Percentiles rank a stretch among this genome's conserved stretches.
Conservation (phyloP, 805 yeast species). For the Zygoascus bituminiphila region DNA sequence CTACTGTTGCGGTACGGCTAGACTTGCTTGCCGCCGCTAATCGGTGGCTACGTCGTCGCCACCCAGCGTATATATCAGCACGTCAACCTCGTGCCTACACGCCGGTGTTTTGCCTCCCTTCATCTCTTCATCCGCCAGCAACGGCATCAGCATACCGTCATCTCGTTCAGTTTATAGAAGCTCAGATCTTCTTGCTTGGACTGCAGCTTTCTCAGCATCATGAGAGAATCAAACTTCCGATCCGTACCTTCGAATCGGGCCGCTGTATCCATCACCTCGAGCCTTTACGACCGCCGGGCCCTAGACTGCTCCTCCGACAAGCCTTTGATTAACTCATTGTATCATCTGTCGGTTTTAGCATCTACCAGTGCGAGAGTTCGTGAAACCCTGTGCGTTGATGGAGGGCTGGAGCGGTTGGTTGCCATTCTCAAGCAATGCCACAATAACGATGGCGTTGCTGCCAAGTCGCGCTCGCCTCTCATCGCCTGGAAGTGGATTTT, state of each 20-base stretch:
- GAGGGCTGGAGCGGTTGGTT: conserved; percentile 84
- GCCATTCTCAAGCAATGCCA: conserved; percentile 79
- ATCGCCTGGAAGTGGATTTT: conserved; percentile 98
- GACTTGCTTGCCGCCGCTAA: too few relatives aligned
- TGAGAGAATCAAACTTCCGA: conserved; percentile 88
- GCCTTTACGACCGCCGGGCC: conserved; percentile 86
- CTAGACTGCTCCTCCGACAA: conserved; percentile 82
- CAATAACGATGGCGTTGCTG: not conserved
- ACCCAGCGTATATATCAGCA: not conserved
- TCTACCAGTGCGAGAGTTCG: conserved; percentile 83
- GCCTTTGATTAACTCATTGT: conserved; percentile 85
- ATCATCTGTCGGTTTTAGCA: conserved; percentile 80
- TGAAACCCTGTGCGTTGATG: conserved; percentile 81
- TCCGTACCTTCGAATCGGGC: conserved; percentile 76
- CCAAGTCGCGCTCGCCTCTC: conserved; percentile 29
- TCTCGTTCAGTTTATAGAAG: too few relatives aligned
- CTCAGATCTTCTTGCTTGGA: too few relatives aligned
- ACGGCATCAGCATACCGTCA: too few relatives aligned
- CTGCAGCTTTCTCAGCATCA: too few relatives aligned
- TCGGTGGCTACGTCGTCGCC: not conserved
- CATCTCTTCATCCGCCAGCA: not conserved
- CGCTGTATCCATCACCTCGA: conserved; percentile 82
- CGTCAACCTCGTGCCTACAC: not conserved
- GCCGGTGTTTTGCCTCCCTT: not conserved
- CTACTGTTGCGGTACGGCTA: too few relatives aligned